These are phyloP conservation scores for Ormosia semicastrata DNA, from an alignment of 306 rosid genomes.

Conservation along the genomic window DNA sequence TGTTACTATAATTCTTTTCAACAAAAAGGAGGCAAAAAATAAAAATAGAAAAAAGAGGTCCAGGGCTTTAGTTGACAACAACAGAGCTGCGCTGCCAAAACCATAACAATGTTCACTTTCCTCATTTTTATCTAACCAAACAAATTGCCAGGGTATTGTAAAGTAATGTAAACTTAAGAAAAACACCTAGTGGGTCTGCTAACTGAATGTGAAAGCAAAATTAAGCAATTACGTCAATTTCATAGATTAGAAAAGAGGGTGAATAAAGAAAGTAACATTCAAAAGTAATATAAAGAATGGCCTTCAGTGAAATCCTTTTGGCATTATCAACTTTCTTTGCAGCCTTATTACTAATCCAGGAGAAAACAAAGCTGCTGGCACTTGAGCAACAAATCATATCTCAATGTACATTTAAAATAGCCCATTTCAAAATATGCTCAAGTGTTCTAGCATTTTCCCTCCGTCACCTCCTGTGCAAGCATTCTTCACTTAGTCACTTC, in stretches of 20 bases:
- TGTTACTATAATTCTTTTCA: no score
- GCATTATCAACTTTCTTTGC: slow-evolving; percentile 20
- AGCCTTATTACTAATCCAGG: slow-evolving; percentile 9
- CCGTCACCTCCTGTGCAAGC: background rate
- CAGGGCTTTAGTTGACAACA: no score
- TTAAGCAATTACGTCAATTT: background rate
- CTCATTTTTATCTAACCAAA: background rate
- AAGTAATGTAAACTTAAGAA: background rate
- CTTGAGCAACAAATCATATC: background rate
- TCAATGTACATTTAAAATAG: slow-evolving; percentile 1
- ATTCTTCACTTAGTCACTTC: background rate
- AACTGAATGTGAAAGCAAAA: background rate
- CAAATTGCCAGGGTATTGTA: background rate
- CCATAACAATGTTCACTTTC: background rate
- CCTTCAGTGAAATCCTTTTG: slow-evolving; percentile 1
- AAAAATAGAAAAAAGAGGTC: no score
- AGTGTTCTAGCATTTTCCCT: background rate
- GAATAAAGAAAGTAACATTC: background rate
- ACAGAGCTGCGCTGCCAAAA: no score
- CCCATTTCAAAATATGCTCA: background rate
- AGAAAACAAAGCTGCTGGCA: slow-evolving; percentile 9
- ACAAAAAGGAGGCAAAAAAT: no score
- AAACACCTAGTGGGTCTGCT: background rate
- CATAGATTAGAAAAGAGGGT: background rate
- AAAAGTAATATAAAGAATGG: background rate